A percentile compares a stretch with the other conserved stretches of the same genome.
Evolutionary conservation across 2,329 filamentous ascomycete genomes (phyloP).

Genomic region (Neospermospora avenae): DNA sequence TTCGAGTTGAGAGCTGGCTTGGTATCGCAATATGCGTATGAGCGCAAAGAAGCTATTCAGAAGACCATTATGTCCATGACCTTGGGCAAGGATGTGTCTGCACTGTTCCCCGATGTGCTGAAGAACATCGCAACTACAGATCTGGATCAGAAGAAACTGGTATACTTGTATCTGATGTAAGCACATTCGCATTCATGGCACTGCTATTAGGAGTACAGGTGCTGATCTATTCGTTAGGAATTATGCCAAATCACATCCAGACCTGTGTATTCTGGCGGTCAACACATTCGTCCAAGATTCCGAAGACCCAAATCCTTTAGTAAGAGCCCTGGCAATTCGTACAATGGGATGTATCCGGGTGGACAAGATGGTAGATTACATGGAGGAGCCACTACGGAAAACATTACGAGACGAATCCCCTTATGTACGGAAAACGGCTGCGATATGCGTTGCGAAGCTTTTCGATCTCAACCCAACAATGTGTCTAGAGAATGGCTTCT

Average conservation of each 20-base stretch:
- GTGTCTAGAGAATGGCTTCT: slow-evolving; percentile 95
- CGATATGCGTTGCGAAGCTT: slow-evolving; percentile 95
- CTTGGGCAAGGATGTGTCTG: slow-evolving; percentile 95
- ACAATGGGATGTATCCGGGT: slow-evolving; percentile 99
- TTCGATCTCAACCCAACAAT: slow-evolving; percentile 91
- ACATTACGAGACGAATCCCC: slow-evolving; percentile 96
- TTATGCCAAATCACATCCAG: slow-evolving; percentile 98
- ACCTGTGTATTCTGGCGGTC: slow-evolving; percentile 96
- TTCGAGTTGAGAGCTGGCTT: slow-evolving; percentile 94
- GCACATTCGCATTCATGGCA: slow-evolving; percentile 2
- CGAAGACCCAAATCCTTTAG: slow-evolving; percentile 94
- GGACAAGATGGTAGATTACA: slow-evolving; percentile 99
- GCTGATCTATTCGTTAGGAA: slow-evolving; percentile 60
- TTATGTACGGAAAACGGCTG: slow-evolving; percentile 96
- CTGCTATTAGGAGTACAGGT: background rate
- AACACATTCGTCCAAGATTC: slow-evolving; percentile 99
- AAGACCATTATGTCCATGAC: slow-evolving; percentile 99
- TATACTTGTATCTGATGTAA: slow-evolving; percentile 96
- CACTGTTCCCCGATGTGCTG: slow-evolving; percentile 92
- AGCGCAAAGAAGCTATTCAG: slow-evolving; percentile 98
- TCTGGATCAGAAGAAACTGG: slow-evolving; percentile 98
- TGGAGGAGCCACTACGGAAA: slow-evolving; percentile 96
- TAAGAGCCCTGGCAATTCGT: slow-evolving; percentile 89
- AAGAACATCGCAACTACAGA: slow-evolving; percentile 98
- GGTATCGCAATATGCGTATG: slow-evolving; percentile 98